These are phyloP conservation scores for Ceratocystis colombiana DNA, from an alignment of 2,329 filamentous ascomycete genomes.

Conservation along the genomic window DNA sequence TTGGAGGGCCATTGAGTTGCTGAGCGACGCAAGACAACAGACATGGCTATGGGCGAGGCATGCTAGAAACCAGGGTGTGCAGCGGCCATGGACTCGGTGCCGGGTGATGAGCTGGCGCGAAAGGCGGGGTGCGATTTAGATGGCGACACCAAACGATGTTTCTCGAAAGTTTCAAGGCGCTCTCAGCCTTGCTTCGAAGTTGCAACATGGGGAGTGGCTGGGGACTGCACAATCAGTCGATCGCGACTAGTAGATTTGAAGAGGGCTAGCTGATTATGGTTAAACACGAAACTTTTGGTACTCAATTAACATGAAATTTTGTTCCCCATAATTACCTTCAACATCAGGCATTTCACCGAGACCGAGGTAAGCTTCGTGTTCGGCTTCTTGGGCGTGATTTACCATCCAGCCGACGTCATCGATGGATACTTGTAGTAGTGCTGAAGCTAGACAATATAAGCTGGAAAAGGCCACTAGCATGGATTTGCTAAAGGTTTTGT, in stretches of 20 bases:
- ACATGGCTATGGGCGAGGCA: constrained; percentile 22
- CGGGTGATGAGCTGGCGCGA: constrained; percentile 23
- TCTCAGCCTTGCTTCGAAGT: background rate
- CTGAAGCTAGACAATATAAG: background rate
- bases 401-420: background rate
- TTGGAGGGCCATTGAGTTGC: constrained; percentile 22
- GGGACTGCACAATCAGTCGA: too few relatives aligned
- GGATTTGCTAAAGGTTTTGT: background rate
- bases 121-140: background rate
- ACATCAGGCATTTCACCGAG: background rate
- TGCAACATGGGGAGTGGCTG: too few relatives aligned
- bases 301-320: too few relatives aligned
- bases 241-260: too few relatives aligned
- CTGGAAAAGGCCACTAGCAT: background rate
- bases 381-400: background rate
- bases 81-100: constrained; percentile 21
- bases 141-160: background rate
- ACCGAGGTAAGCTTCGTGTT: background rate
- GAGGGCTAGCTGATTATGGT: too few relatives aligned
- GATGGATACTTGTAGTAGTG: background rate
- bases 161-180: background rate
- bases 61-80: constrained; percentile 21
- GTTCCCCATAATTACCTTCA: too few relatives aligned
- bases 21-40: constrained; percentile 18
- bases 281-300: too few relatives aligned